Percentiles rank a stretch among this genome's conserved stretches.
phyloP scores from a whole-genome alignment of 768 basidiomycete genomes.

The Tricholomella constricta region DNA sequence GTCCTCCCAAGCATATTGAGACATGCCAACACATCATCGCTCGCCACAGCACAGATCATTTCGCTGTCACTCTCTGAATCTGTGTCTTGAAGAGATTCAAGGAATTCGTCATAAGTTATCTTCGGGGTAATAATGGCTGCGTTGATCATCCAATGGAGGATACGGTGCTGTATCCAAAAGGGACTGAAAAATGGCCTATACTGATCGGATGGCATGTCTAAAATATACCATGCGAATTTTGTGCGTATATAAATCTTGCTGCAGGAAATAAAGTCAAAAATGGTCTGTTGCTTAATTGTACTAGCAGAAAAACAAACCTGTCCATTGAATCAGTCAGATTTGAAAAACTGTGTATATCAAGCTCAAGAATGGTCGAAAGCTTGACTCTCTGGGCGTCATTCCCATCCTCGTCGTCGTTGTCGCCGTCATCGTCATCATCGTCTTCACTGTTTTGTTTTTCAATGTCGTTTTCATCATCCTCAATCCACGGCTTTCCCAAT shows the following conservation, averaged over 20 bases:
- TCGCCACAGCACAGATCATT: not conserved
- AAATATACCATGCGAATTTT: constrained; percentile 68
- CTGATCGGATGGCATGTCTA: constrained; percentile 45
- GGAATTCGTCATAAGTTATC: constrained; percentile 42
- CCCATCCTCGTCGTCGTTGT: constrained; percentile 30
- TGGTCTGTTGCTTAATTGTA: not conserved
- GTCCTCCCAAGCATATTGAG: constrained; percentile 43
- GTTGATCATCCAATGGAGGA: constrained; percentile 50
- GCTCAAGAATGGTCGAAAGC: constrained; percentile 45
- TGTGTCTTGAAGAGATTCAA: constrained; percentile 31
- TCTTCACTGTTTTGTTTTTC: too few species aligned
- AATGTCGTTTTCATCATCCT: constrained; percentile 31
- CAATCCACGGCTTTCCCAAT: constrained; percentile 40
- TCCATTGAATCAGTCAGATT: constrained; percentile 38
- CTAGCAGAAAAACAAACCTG: constrained; percentile 35
- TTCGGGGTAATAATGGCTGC: constrained; percentile 34
- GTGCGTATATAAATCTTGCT: constrained; percentile 72
- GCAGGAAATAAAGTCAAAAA: constrained; percentile 15
- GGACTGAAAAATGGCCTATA: constrained; percentile 48
- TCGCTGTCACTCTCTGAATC: constrained; percentile 31
- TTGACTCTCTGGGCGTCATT: constrained; percentile 32
- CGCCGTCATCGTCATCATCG: constrained; percentile 32
- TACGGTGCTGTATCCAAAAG: constrained; percentile 52
- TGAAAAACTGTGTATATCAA: constrained; percentile 46
- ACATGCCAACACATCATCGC: constrained; percentile 28